Conservation (phyloP, 2,329 filamentous ascomycete species). For the Penicillium digitatum region DNA sequence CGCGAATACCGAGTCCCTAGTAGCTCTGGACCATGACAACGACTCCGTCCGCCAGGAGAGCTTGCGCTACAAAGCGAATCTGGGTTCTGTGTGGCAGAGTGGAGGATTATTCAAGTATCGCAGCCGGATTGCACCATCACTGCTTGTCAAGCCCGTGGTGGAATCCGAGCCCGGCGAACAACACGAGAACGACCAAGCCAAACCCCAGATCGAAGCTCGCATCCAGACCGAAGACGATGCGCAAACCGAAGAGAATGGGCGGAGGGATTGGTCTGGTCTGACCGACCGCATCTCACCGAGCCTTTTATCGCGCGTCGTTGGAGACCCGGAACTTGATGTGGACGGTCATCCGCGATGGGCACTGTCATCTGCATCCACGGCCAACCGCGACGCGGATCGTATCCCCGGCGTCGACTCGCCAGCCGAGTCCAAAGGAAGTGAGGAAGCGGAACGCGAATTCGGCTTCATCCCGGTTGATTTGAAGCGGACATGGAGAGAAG, state of each 20-base stretch:
- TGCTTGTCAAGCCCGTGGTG: conserved; percentile 42
- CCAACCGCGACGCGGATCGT: conserved; percentile 53
- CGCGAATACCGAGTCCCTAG: conserved; percentile 34
- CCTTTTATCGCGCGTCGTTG: conserved; percentile 51
- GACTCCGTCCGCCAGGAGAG: conserved; percentile 46
- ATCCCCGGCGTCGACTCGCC: conserved; percentile 54
- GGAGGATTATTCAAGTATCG: conserved; percentile 44
- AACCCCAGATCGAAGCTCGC: conserved; percentile 2
- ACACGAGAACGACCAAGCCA: conserved; percentile 2
- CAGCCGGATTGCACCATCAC: conserved; percentile 38
- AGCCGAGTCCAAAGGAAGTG: conserved; percentile 22
- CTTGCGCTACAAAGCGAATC: conserved; percentile 53
- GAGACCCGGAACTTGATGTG: conserved; percentile 34
- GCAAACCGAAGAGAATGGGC: conserved; percentile 39
- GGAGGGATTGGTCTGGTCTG: conserved; percentile 52
- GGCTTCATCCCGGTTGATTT: conserved; percentile 57
- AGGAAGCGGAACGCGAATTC: conserved; percentile 47
- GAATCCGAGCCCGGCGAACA: conserved; percentile 1
- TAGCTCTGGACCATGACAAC: conserved; percentile 28
- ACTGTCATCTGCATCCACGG: conserved; percentile 57
- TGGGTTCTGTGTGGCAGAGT: conserved; percentile 54
- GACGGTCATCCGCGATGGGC: conserved; percentile 49
- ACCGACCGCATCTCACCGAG: conserved; percentile 49
- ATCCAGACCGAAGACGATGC: conserved; percentile 23
- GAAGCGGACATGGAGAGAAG: conserved; percentile 59